phyloP scores from a whole-genome alignment of 2,329 filamentous ascomycete species.

The Catunica adiposa region DNA sequence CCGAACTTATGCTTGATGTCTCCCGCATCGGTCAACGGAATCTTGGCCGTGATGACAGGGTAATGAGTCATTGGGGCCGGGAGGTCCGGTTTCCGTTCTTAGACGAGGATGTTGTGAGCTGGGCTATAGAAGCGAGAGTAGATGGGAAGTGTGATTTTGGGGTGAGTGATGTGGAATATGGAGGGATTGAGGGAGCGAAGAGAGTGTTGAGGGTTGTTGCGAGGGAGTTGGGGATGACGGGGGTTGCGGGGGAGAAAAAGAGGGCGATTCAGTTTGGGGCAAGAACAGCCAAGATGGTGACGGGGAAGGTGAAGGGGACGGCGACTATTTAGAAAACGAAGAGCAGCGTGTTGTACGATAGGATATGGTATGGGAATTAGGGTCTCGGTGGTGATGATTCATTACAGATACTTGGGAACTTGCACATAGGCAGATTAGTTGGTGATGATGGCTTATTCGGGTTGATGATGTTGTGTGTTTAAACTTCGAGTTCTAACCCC shows the following conservation, averaged over 20 bases:
- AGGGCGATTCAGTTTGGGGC: constrained; percentile 61
- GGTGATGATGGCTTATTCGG: neutral
- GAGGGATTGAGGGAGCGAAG: constrained; percentile 57
- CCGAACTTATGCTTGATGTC: constrained; percentile 76
- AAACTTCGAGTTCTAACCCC: constrained; percentile 30
- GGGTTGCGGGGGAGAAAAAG: constrained; percentile 5
- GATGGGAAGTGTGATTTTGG: constrained; percentile 77
- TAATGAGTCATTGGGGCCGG: constrained; percentile 74
- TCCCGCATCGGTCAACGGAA: constrained; percentile 81
- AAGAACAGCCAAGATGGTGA: constrained; percentile 69
- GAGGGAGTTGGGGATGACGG: constrained; percentile 1
- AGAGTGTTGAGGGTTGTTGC: constrained; percentile 38
- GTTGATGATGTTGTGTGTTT: neutral
- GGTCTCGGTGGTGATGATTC: constrained; percentile 32
- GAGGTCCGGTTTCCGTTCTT: constrained; percentile 85
- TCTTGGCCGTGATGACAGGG: constrained; percentile 79
- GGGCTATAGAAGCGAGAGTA: constrained; percentile 58
- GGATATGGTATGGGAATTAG: neutral
- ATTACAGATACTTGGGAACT: constrained; percentile 60
- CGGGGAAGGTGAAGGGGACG: constrained; percentile 51
- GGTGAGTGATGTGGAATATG: constrained; percentile 18
- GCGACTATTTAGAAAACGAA: neutral
- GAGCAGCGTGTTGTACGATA: no score
- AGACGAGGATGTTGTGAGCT: constrained; percentile 71
- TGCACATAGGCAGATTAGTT: neutral